Evolutionary conservation across 352 stramenopile genomes (phyloP).

Genomic region (Phytophthora sp.): DNA sequence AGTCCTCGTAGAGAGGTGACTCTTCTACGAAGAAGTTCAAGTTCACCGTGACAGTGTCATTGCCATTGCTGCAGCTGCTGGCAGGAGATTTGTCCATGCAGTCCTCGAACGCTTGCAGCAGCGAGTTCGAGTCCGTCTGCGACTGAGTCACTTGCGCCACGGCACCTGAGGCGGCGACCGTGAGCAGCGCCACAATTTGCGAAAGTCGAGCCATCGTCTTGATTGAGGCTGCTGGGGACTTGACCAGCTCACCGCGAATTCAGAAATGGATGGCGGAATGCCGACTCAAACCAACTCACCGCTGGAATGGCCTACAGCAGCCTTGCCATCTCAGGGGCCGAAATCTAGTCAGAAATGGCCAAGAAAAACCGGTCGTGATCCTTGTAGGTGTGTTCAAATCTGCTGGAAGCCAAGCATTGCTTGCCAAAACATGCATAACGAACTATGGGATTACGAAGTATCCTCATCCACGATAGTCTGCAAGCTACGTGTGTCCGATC

Average conservation of each 20-base stretch:
- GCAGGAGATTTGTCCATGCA: constrained; percentile 26
- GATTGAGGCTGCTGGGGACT: constrained; percentile 6
- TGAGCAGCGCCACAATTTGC: constrained; percentile 17
- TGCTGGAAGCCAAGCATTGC: too few species aligned
- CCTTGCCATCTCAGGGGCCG: neutral
- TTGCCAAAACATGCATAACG: too few species aligned
- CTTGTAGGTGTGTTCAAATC: too few species aligned
- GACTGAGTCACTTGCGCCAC: constrained; percentile 12
- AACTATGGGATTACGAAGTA: too few species aligned
- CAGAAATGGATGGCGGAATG: constrained; percentile 14
- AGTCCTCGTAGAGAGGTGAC: constrained; percentile 46
- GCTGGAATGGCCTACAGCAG: constrained; percentile 2
- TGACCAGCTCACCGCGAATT: constrained; percentile 17
- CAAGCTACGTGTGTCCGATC: too few species aligned
- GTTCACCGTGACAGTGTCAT: constrained; percentile 25
- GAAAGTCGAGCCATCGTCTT: constrained; percentile 21
- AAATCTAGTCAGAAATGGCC: constrained; percentile 8
- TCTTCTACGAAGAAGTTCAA: constrained; percentile 43
- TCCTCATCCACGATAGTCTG: too few species aligned
- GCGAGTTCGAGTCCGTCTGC: constrained; percentile 5
- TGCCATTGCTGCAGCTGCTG: constrained; percentile 11
- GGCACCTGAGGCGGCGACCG: constrained; percentile 10
- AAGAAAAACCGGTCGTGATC: neutral
- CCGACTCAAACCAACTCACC: neutral
- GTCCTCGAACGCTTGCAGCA: constrained; percentile 33